A percentile compares a stretch with the other conserved stretches of the same genome.
These are phyloP conservation scores for Malus asiatica DNA, from an alignment of 306 rosid genomes.

Conservation along the genomic window DNA sequence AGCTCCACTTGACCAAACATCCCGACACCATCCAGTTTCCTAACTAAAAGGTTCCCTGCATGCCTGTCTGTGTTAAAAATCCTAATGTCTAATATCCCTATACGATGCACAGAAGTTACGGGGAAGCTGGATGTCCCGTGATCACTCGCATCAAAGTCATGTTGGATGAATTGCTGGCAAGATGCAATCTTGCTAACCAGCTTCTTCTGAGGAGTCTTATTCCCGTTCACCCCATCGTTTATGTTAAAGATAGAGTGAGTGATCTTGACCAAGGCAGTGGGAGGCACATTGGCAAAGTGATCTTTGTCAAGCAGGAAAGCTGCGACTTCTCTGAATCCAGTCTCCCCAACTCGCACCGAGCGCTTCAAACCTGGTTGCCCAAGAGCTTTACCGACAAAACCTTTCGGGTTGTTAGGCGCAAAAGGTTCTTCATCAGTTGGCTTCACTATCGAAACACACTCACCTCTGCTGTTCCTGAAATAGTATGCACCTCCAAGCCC, in stretches of 20 bases:
- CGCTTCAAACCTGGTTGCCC: conserved; percentile 94
- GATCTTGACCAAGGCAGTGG: conserved; percentile 86
- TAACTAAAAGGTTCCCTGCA: conserved; percentile 89
- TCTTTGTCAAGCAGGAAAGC: conserved; percentile 81
- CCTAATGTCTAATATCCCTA: conserved; percentile 92
- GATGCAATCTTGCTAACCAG: conserved; percentile 94
- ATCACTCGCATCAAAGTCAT: conserved; percentile 98
- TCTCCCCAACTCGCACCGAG: conserved; percentile 95
- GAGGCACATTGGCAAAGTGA: conserved; percentile 94
- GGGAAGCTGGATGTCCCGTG: conserved; percentile 97
- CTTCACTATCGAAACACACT: conserved; percentile 85
- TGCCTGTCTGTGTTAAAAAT: conserved; percentile 96
- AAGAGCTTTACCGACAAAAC: conserved; percentile 88
- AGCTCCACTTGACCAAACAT: conserved; percentile 87
- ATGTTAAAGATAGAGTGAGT: conserved; percentile 94
- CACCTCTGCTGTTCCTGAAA: conserved; percentile 62
- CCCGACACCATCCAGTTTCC: conserved; percentile 72
- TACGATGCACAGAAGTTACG: conserved; percentile 84
- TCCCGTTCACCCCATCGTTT: conserved; percentile 83
- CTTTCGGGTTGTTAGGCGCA: conserved; percentile 96
- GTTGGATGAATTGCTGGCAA: conserved; percentile 78
- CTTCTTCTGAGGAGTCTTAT: conserved; percentile 48
- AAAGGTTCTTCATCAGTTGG: conserved; percentile 99
- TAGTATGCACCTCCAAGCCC: conserved; percentile 99
- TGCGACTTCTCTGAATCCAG: conserved; percentile 91